Conservation (phyloP, 106 monocot species). For the Acorus calamus region DNA sequence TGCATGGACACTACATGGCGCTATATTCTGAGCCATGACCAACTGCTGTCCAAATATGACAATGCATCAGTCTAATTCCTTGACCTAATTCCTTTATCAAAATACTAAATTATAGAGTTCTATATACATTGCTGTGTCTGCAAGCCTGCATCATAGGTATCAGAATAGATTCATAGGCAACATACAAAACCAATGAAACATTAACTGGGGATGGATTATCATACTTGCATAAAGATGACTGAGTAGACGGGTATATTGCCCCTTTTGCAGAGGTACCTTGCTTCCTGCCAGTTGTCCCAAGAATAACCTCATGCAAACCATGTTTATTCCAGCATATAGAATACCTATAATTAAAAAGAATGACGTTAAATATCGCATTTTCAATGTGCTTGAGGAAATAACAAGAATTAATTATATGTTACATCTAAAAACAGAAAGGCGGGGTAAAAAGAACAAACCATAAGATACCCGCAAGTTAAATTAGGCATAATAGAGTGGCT, state of each 20-base stretch:
- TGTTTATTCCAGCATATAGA: constrained; percentile 91
- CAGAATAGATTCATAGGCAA: too few relatives aligned
- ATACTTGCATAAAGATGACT: constrained; percentile 88
- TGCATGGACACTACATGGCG: too few relatives aligned
- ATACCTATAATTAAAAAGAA: constrained; percentile 40
- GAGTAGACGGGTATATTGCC: constrained; percentile 53
- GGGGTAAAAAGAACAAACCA: constrained; percentile 12
- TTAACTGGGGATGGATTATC: neutral
- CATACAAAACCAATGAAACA: too few relatives aligned
- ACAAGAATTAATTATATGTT: neutral
- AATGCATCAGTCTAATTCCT: too few relatives aligned
- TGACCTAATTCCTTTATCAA: too few relatives aligned
- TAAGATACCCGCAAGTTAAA: constrained; percentile 84
- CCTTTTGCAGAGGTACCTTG: constrained; percentile 92
- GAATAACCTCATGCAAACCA: constrained; percentile 80
- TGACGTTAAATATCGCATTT: neutral
- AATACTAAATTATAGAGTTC: too few relatives aligned
- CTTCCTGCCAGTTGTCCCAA: constrained; percentile 90
- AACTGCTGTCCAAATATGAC: too few relatives aligned
- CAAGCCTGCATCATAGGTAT: too few relatives aligned
- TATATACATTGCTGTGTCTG: too few relatives aligned
- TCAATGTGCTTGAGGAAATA: neutral
- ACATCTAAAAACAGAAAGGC: neutral
- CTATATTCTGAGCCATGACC: too few relatives aligned
- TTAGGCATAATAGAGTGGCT: constrained; percentile 14